These are phyloP conservation scores for Anacardium occidentale DNA, from an alignment of 345 rosid genomes.

Conservation along the genomic window DNA sequence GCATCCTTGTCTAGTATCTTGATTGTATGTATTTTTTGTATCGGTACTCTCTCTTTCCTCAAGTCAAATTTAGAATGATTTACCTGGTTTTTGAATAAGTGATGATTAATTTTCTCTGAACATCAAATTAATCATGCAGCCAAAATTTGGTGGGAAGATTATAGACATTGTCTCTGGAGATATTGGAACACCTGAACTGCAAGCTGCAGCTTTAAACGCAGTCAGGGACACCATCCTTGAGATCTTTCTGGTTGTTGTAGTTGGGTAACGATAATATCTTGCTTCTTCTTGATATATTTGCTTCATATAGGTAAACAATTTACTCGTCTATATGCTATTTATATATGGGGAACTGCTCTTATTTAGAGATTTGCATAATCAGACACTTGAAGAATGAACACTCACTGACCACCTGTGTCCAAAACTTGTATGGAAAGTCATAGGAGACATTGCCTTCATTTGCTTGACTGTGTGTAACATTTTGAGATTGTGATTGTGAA, in stretches of 20 bases:
- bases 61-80: not conserved
- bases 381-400: not conserved
- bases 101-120: not conserved
- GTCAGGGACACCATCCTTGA: slow-evolving; percentile 46
- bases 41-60: not conserved
- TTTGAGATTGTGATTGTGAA: not conserved
- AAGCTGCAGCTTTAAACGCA: slow-evolving; percentile 41
- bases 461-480: not conserved
- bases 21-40: slow-evolving; percentile 17
- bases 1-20: slow-evolving; percentile 26
- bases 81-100: not conserved
- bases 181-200: slow-evolving; percentile 42
- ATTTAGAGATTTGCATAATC: not conserved
- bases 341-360: not conserved
- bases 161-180: slow-evolving; percentile 64
- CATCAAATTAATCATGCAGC: slow-evolving; percentile 34
- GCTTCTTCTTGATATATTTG: not conserved
- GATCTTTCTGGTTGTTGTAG: slow-evolving; percentile 49
- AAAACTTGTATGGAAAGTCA: not conserved
- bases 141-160: slow-evolving; percentile 66
- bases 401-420: not conserved
- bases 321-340: not conserved
- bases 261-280: slow-evolving; percentile 44
- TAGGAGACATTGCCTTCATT: not conserved
- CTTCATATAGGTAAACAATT: slow-evolving; percentile 5